Evolutionary conservation across 2,329 filamentous ascomycete genomes (phyloP).

Genomic region (Colletotrichum cordylinicola): DNA sequence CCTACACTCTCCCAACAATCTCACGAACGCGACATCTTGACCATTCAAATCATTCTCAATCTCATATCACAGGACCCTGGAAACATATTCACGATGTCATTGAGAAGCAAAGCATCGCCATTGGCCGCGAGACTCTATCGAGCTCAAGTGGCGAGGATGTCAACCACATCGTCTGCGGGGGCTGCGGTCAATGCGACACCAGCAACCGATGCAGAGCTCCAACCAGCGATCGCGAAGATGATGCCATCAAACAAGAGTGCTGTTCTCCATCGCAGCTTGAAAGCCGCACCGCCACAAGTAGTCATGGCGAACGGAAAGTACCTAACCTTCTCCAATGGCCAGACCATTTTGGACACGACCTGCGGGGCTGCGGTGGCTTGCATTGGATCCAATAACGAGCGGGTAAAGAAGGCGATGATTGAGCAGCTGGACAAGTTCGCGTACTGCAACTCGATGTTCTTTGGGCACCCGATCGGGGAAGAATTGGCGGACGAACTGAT

Average conservation of each 20-base stretch:
- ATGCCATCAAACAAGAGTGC: background rate
- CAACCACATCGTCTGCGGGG: background rate
- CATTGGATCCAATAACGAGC: conserved; percentile 69
- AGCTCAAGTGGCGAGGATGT: background rate
- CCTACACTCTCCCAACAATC: background rate
- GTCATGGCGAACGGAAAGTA: conserved; percentile 19
- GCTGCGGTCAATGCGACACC: background rate
- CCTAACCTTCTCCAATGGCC: conserved; percentile 23
- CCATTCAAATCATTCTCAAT: background rate
- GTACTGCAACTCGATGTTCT: conserved; percentile 42
- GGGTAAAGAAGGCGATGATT: conserved; percentile 65
- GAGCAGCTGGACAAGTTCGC: conserved; percentile 63
- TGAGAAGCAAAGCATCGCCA: background rate
- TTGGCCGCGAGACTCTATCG: background rate
- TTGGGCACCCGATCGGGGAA: conserved; percentile 57
- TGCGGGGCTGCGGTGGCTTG: conserved; percentile 76
- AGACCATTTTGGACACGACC: conserved; percentile 70
- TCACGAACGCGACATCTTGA: background rate
- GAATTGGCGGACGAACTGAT: conserved; percentile 40
- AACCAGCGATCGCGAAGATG: background rate
- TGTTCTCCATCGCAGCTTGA: conserved; percentile 21
- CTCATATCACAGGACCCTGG: fast-evolving
- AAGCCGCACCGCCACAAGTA: conserved; percentile 8
- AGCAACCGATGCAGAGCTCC: background rate
- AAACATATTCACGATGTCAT: background rate